Conservation (phyloP, 306 rosid genomes). For the Cucurbita argyrosperma region DNA sequence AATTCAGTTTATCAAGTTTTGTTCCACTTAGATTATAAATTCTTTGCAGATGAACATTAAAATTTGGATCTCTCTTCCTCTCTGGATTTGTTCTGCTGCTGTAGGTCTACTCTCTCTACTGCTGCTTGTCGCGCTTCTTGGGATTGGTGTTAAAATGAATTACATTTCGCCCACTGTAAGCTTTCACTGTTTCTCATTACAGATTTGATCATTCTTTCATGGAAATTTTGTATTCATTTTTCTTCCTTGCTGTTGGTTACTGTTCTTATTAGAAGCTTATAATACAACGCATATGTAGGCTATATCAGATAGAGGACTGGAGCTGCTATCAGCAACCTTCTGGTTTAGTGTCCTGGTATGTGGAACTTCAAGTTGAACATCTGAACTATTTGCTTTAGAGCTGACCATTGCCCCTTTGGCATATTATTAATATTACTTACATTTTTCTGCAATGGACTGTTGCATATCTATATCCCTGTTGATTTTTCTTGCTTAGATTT, state of each 20-base stretch:
- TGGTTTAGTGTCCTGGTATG: conserved; percentile 68
- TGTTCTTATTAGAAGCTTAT: background rate
- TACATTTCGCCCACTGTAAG: conserved; percentile 61
- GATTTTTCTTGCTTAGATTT: background rate
- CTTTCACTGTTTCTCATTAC: conserved; percentile 11
- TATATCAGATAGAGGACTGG: conserved; percentile 72
- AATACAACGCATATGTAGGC: conserved; percentile 16
- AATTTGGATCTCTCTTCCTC: background rate
- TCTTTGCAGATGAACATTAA: background rate
- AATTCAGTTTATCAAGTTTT: background rate
- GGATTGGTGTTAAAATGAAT: conserved; percentile 38
- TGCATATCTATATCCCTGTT: background rate
- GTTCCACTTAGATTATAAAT: background rate
- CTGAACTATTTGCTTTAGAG: conserved; percentile 4
- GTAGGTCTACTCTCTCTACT: conserved; percentile 55
- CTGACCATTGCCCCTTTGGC: background rate
- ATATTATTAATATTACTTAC: background rate
- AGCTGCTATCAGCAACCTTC: conserved; percentile 69
- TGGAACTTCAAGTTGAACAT: conserved; percentile 7
- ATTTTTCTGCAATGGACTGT: background rate
- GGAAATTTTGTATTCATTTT: background rate
- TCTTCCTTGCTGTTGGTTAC: background rate
- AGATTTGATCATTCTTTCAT: background rate
- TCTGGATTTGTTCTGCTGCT: background rate
- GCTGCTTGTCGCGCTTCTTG: conserved; percentile 48